A percentile compares a stretch with the other conserved stretches of the same genome.
These are phyloP conservation scores for Apiospora saccharicola DNA, from an alignment of 2,329 filamentous ascomycete genomes.

Conservation along the genomic window DNA sequence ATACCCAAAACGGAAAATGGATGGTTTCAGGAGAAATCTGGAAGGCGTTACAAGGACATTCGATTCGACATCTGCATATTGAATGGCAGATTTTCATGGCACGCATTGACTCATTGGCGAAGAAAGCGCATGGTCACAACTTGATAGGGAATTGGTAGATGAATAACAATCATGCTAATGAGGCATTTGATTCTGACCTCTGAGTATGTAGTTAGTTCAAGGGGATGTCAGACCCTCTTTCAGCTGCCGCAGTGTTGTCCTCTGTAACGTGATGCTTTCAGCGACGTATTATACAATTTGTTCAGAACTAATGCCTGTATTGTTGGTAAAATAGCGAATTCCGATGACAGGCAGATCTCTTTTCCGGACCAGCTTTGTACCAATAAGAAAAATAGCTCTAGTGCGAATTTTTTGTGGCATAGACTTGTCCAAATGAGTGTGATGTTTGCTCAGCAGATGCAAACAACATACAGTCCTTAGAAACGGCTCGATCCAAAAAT, in stretches of 20 bases:
- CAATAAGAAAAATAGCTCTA: too few relatives aligned
- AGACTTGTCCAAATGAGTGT: background rate
- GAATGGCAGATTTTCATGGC: background rate
- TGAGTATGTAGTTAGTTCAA: background rate
- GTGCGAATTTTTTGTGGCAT: too few relatives aligned
- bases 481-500: too few relatives aligned
- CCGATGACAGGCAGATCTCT: background rate
- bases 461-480: too few relatives aligned
- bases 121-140: background rate
- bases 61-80: background rate
- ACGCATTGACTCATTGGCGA: background rate
- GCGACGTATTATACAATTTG: background rate
- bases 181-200: background rate
- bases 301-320: background rate
- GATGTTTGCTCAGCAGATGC: background rate
- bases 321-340: background rate
- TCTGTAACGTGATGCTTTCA: background rate
- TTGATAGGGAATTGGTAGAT: background rate
- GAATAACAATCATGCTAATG: background rate
- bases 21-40: slow-evolving; percentile 11
- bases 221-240: background rate
- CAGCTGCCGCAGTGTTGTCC: background rate
- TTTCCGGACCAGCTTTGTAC: too few relatives aligned
- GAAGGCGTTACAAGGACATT: slow-evolving; percentile 11
- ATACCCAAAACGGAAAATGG: slow-evolving; percentile 6